These are phyloP conservation scores for Phoenix dactylifera DNA, from an alignment of 176 grass and related monocot species.

Conservation along the genomic window DNA sequence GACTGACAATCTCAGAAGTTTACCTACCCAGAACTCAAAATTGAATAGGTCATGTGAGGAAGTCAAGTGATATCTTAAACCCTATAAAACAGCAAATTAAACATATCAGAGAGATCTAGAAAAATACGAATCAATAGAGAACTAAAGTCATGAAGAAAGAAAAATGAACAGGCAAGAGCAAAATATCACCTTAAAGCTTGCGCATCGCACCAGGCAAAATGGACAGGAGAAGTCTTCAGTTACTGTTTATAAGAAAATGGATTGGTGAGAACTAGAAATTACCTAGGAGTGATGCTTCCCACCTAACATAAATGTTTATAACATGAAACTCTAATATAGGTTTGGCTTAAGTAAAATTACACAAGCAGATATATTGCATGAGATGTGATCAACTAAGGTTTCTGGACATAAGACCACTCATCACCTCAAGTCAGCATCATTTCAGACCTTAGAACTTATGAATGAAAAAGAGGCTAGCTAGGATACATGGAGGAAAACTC, in stretches of 20 bases:
- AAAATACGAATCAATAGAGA: slow-evolving; percentile 7
- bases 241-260: slow-evolving; percentile 43
- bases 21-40: slow-evolving; percentile 98
- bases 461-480: too few relatives aligned
- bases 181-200: slow-evolving; percentile 84
- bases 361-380: too few relatives aligned
- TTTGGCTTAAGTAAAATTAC: too few relatives aligned
- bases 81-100: slow-evolving; percentile 37
- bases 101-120: slow-evolving; percentile 9
- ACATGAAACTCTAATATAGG: too few relatives aligned
- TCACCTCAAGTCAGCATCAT: too few relatives aligned
- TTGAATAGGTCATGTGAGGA: slow-evolving; percentile 89
- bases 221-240: slow-evolving; percentile 97
- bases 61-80: slow-evolving; percentile 76
- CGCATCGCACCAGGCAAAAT: slow-evolving; percentile 83
- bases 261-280: slow-evolving; percentile 20
- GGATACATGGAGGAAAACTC: too few relatives aligned
- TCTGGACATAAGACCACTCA: too few relatives aligned
- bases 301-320: too few relatives aligned
- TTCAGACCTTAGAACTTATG: too few relatives aligned
- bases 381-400: too few relatives aligned
- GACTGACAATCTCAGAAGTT: slow-evolving; percentile 35
- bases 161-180: background rate
- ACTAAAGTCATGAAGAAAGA: slow-evolving; percentile 3
- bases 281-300: background rate